Evolutionary conservation across 371 early-diverging fungal genomes (phyloP), one percentile per base, ranked within the genome.

Genomic region (Lichtheimia ramosa): DNA sequence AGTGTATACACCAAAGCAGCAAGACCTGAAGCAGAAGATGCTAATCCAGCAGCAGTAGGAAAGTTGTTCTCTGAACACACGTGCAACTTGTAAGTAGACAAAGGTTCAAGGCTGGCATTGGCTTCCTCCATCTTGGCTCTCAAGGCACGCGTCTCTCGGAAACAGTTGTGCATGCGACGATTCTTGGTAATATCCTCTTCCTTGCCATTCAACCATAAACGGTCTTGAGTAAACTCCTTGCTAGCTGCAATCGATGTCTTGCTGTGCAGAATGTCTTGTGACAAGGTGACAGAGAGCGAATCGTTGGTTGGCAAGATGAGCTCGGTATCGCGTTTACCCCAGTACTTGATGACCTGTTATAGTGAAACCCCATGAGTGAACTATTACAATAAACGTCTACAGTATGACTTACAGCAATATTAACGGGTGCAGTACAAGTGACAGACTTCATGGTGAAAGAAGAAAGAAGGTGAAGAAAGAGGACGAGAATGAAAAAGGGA

Each of bases 11-110:
- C 96, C 43, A 99, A 82, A 61, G 95, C 95, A 20, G 99, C 96
- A 54, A 94, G 93, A 3, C 99, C 99, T 13, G 96, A 94, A 15
- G 99, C 99, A 16, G 96, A 96, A 46, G 97, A 97, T n/a, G 99
- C 99, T 42, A 99, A 81, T n/a, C 99, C 99, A 7, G 98, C 98
- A 39, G 98, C 98, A 6, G 99, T 97, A 20, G 99, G 99, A 73
- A 99, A 99, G 84, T 96, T 98, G 87, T 99, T 99, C 64, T 87
- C 92, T 25, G 97, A 96, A 67, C 89, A 89, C 43, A 97, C 88
- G 65, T 91, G 94, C 51, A 97, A 60, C 28, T 71, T 63, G 68
- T 84, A 86, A 24, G 69, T 64, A 1, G 90, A 87, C 54, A 91
- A 70, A 6, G 77, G 77, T 12, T 74, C 72, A 27, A 79, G 56